Base-by-base conservation (phyloP, 352 stramenopile species). In the Globisporangium megalacanthum region DNA sequence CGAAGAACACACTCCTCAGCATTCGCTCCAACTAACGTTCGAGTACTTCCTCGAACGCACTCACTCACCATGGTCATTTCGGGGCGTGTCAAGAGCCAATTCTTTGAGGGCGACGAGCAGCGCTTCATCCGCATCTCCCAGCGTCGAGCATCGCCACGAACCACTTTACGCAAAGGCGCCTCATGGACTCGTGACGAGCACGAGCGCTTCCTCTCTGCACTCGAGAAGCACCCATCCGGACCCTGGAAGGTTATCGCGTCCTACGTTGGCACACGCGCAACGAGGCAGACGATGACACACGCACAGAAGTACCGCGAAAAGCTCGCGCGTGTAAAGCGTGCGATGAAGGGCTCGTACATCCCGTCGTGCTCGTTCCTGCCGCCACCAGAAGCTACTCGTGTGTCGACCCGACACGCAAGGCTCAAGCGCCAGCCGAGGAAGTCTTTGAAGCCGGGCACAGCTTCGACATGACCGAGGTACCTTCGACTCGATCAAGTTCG, bases 271-370 rank as follows among this genome's bases (percentile, higher is more conserved):
- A 75, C 66, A 14, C 44, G 62, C 17, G 72, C 68, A 2, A 56
- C 83, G 15, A 83, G 88, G 20, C 92, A 98, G 59, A 95, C 96
- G 44, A 65, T 65, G 60, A 50, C 53, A 1, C 53, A 58, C 19
- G 53, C 53, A 10, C 53, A 58, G 31, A 58, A 58, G 11, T 58
- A 58, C 29, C 52, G 52, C 42, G 36, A 58, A 42, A 58, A 58
- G 53, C 49, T 58, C 41, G 31, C 44, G 1, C 53, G 53, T 6
- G 7, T 39, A 14, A 52, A 39, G 25, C 47, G 47, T n/a, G 25
- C 20, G 9, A 35, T 13, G 20, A 50, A 31, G 3, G 45, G 35
- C 45, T 50, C 45, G 10, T 25, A 25, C 19, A 31, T 31, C 19
- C 6, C n/a, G 45, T 50, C 45, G 19, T 50, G 45, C 45, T 44